Percentiles rank a stretch among this genome's conserved stretches.
Conservation (phyloP, 1,284 basidiomycete species). For the Melampsora americana region DNA sequence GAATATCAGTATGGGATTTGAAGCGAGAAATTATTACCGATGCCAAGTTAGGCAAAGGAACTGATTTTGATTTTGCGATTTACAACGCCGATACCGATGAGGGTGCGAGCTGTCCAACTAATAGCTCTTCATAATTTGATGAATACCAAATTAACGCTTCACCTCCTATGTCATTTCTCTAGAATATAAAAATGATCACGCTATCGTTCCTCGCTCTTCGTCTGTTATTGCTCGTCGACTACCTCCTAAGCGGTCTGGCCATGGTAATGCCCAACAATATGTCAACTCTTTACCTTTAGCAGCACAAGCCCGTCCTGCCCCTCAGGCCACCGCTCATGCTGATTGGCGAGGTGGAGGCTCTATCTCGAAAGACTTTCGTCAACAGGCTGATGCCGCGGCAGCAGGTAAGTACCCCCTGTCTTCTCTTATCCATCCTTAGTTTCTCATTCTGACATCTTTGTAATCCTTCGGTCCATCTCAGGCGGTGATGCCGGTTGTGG, state of each 20-base stretch:
- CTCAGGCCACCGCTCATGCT: conserved; percentile 37
- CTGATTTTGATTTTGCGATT: conserved; percentile 90
- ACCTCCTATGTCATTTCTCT: neutral
- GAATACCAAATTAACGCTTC: neutral
- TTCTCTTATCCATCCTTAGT: neutral
- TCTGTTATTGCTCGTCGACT: conserved; percentile 88
- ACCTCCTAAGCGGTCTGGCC: conserved; percentile 78
- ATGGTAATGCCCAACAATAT: conserved; percentile 85
- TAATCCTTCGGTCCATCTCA: neutral
- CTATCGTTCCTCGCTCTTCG: conserved; percentile 87
- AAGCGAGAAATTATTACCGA: conserved; percentile 97
- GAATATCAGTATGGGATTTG: conserved; percentile 97
- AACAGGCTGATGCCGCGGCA: conserved; percentile 30
- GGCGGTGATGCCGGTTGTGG: conserved; percentile 21
- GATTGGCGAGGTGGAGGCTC: conserved; percentile 45
- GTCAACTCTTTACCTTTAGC: conserved; percentile 61
- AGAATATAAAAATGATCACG: conserved; percentile 91
- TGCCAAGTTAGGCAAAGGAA: conserved; percentile 91
- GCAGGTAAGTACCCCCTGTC: neutral
- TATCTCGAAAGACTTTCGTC: conserved; percentile 57
- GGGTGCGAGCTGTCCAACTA: conserved; percentile 61
- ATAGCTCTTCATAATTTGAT: neutral
- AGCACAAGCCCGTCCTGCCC: conserved; percentile 22
- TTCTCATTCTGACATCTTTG: neutral
- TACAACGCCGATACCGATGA: conserved; percentile 75